Percentiles rank a stretch among this genome's conserved stretches.
phyloP scores from a whole-genome alignment of 139 green algal genomes.

The Coelastrella sp. region DNA sequence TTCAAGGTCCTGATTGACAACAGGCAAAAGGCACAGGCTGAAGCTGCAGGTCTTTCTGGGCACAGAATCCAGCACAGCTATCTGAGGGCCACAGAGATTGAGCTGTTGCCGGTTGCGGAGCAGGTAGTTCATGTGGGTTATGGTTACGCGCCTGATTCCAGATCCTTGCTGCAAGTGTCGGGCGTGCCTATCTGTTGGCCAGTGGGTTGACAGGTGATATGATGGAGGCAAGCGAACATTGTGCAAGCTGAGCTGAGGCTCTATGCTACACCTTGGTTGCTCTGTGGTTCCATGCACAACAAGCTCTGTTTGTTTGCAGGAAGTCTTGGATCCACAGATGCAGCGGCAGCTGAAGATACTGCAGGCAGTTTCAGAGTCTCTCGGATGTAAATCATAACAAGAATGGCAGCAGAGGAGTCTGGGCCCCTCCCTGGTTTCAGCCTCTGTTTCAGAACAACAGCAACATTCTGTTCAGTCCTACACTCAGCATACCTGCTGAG shows the following conservation, averaged over 20 bases:
- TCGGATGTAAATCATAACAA: background rate
- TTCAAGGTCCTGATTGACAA: conserved; percentile 14
- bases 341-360: conserved; percentile 8
- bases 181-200: no score
- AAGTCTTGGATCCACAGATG: background rate
- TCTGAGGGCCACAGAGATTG: background rate
- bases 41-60: background rate
- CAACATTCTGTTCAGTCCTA: no score
- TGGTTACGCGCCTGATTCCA: no score
- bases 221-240: no score
- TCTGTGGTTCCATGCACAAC: background rate
- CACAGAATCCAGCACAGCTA: background rate
- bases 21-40: background rate
- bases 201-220: no score
- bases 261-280: background rate
- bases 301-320: conserved; percentile 6
- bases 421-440: no score
- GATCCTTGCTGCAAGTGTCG: background rate
- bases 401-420: background rate
- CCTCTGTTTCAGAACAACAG: no score
- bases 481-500: no score
- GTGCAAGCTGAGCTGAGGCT: background rate
- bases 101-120: background rate
- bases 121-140: background rate
- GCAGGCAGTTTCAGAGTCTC: background rate